Evolutionary conservation across 2,329 filamentous ascomycete genomes (phyloP), one percentile per base, ranked within the genome.

Genomic region (Phaeosphaeria sp.): DNA sequence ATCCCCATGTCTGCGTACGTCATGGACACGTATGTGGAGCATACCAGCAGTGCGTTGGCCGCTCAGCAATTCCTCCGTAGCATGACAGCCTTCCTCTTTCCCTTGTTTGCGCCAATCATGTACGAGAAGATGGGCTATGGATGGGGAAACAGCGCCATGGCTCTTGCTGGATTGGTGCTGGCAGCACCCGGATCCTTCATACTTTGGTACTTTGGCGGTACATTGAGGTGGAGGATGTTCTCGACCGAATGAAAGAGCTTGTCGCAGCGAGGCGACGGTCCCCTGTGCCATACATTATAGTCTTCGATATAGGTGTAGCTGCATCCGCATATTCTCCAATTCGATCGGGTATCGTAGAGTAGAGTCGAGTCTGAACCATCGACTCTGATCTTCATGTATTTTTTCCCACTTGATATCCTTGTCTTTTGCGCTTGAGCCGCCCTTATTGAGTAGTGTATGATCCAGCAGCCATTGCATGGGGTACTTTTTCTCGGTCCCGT

Each of bases 401-500:
- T 91, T 92, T 65, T 88, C 85, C 94, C 94, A 98, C 25, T 55
- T 61, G 27, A 39, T 50, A 40, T 59, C 57, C 57, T 57, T 64
- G 1, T 51, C 54, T 40, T 59, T 56, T 36, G 57, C 52, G 2
- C 61, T 59, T 1, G 55, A 60, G 11, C 52, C 61, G 0, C 57
- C 56, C 36, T 67, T 60, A n/a, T 56, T 60, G 13, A 92, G 75
- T 20, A 99, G 78, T 1, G 92, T 91, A 72, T 95, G 91, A 69
- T 97, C 90, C 2, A 99, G 81, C 17, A 99, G 81, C 89, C 93
- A 97, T 68, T 91, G 89, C 93, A 97, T 98, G 0, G 94, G 94
- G 73, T 98, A 98, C 60, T 85, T 87, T 85, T 85, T 84, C 61
- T 84, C 72, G 2, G 78, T 65, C 0, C 78, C 78, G 24, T 79